A percentile compares a stretch with the other conserved stretches of the same genome.
These are phyloP conservation scores for Penicillium italicum DNA, from an alignment of 2,329 filamentous ascomycete species.

Conservation along the genomic window DNA sequence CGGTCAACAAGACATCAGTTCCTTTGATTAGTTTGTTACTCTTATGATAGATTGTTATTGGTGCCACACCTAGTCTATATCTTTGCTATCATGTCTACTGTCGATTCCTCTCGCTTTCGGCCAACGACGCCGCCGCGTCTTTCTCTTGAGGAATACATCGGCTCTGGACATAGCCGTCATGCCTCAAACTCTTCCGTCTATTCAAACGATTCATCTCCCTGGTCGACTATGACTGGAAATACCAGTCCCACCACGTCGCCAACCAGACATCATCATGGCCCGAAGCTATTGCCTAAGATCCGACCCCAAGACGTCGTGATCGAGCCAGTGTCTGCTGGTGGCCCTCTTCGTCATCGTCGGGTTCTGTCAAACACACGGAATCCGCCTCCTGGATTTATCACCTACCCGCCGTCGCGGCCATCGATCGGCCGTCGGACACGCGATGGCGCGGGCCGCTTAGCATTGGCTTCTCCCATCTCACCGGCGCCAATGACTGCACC, in stretches of 20 bases:
- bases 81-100: constrained; percentile 41
- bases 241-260: constrained; percentile 68
- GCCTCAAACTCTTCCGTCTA: constrained; percentile 64
- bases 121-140: constrained; percentile 45
- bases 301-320: constrained; percentile 77
- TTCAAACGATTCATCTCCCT: constrained; percentile 65
- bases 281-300: constrained; percentile 79
- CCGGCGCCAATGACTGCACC: constrained; percentile 36
- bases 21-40: constrained; percentile 18
- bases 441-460: constrained; percentile 45
- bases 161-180: constrained; percentile 55
- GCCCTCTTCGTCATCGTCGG: constrained; percentile 56
- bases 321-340: constrained; percentile 51
- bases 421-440: constrained; percentile 45
- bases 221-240: constrained; percentile 64
- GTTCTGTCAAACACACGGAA: constrained; percentile 53
- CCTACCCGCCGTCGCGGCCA: constrained; percentile 47
- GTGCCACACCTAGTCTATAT: constrained; percentile 20
- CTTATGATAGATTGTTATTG: constrained; percentile 13
- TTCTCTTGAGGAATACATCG: constrained; percentile 33
- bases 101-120: constrained; percentile 42
- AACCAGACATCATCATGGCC: constrained; percentile 69
- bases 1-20: constrained; percentile 4
- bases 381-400: constrained; percentile 48
- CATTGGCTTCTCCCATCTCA: constrained; percentile 46